Base-by-base conservation (phyloP, 495 filamentous ascomycete genomes). In the Aspergillus affinis region DNA sequence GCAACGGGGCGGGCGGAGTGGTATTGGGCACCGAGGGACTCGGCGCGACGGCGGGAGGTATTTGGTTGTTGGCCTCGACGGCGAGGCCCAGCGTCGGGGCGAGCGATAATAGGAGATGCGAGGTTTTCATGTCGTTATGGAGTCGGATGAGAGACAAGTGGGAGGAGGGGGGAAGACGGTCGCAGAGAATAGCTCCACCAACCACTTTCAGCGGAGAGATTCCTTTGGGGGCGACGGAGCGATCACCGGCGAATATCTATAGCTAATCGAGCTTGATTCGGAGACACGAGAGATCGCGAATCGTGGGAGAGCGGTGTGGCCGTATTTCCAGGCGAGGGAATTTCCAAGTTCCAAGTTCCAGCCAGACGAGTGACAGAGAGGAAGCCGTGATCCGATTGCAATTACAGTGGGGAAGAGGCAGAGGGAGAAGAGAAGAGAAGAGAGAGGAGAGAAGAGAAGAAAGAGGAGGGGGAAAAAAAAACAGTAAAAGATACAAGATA, bases 1-100 rank as follows among this genome's bases (percentile, higher is more conserved):
- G 66, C 70, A 75, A 62, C 57, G 72, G 69, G 48, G 62, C 64
- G 30, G 67, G 60, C 15, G 70, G 67, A 9, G 66, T 61, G 41
- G 61, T 68, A 48, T 70, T 65, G 20, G 72, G 64, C 29, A 72
- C 48, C 17, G 66, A 65, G 23, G 66, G 55, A 46, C 61, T 60
- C 41, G 65, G 65, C 29, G 66, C 57, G 36, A 61, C 62, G 44
- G 60, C 61, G 51, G 58, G 54, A 20, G 62, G 55, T 21, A 55
- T 62, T 45, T 60, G 68, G 51, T 71, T 61, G 9, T 70, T 62
- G 12, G 64, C 56, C 1, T 66, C 68, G 53, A 53, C 59, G 47
- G 74, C 73, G 54, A 78, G 61, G 23, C 66, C 68, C 36, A 61
- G 58, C 48, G 71, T 66, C 18, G 75, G 75, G n/a, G 65, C 68